Percentiles rank a stretch among this genome's conserved stretches.
These are phyloP conservation scores for Leccinum pellstonianum DNA, from an alignment of 768 basidiomycete genomes.

Conservation along the genomic window DNA sequence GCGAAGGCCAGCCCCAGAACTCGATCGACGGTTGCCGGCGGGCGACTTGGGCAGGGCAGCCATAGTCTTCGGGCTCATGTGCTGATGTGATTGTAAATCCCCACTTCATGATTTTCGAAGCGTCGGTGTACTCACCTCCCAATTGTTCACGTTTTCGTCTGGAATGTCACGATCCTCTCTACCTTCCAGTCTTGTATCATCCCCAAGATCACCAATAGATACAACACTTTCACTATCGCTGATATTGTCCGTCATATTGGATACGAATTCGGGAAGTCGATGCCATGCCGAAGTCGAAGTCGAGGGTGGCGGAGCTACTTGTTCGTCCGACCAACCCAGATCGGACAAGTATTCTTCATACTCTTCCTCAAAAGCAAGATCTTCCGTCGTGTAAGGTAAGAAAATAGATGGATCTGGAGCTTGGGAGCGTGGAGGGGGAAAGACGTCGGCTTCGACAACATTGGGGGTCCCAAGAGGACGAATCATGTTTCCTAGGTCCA, in stretches of 20 bases:
- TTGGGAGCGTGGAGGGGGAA: constrained; percentile 89
- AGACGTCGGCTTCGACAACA: constrained; percentile 83
- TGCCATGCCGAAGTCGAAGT: constrained; percentile 69
- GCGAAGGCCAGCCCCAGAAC: constrained; percentile 79
- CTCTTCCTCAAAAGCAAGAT: constrained; percentile 93
- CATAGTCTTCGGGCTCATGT: constrained; percentile 96
- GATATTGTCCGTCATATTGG: constrained; percentile 82
- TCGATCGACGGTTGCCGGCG: constrained; percentile 75
- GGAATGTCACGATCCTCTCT: constrained; percentile 59
- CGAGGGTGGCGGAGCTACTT: constrained; percentile 38
- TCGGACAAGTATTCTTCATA: constrained; percentile 96
- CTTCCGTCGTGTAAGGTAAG: constrained; percentile 89
- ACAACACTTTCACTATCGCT: constrained; percentile 94
- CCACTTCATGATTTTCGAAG: background rate
- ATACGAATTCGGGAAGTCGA: constrained; percentile 74
- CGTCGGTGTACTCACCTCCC: constrained; percentile 69
- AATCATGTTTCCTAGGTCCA: constrained; percentile 72
- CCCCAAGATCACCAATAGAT: constrained; percentile 84
- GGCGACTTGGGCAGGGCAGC: constrained; percentile 91
- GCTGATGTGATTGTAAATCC: constrained; percentile 44
- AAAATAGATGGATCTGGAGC: constrained; percentile 82
- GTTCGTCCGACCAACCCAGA: constrained; percentile 69
- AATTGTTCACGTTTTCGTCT: constrained; percentile 89
- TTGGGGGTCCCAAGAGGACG: constrained; percentile 76
- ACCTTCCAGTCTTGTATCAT: constrained; percentile 68